phyloP scores from a whole-genome alignment of 345 rosid genomes.

The Boechera retrofracta region DNA sequence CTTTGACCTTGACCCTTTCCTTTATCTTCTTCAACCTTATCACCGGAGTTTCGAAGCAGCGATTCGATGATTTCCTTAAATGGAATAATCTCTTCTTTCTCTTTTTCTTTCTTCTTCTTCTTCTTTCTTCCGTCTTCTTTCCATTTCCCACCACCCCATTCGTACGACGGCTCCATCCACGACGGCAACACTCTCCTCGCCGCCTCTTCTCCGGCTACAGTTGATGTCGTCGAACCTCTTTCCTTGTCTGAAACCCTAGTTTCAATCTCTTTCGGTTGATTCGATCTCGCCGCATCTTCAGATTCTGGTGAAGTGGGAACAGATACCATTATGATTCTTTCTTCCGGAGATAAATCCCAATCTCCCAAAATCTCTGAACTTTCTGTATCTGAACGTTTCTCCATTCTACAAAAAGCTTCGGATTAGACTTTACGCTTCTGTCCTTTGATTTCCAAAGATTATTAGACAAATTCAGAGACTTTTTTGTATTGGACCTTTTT shows the following conservation, averaged over 20 bases:
- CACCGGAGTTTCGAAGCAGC: too few species aligned
- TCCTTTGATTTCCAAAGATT: too few species aligned
- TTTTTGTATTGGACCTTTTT: too few species aligned
- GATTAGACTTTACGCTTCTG: too few species aligned
- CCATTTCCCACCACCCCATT: slow-evolving; percentile 40
- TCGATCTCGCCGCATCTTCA: background rate
- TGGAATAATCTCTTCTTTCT: too few species aligned
- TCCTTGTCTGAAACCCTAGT: slow-evolving; percentile 8
- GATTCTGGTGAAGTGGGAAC: background rate
- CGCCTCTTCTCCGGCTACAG: background rate
- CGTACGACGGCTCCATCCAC: slow-evolving; percentile 12
- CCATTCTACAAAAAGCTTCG: background rate
- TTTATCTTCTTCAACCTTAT: too few species aligned
- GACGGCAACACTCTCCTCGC: slow-evolving; percentile 23
- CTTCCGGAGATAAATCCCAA: background rate
- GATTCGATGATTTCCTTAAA: too few species aligned
- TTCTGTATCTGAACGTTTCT: background rate
- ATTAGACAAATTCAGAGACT: too few species aligned
- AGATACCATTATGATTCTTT: background rate
- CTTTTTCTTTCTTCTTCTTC: background rate
- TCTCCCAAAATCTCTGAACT: slow-evolving; percentile 13
- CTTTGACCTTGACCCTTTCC: too few species aligned
- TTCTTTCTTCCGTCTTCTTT: slow-evolving; percentile 30
- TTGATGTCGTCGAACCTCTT: background rate
- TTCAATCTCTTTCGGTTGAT: background rate